Conservation (phyloP, 108 stramenopile species). For the Skeletonema tropicum region DNA sequence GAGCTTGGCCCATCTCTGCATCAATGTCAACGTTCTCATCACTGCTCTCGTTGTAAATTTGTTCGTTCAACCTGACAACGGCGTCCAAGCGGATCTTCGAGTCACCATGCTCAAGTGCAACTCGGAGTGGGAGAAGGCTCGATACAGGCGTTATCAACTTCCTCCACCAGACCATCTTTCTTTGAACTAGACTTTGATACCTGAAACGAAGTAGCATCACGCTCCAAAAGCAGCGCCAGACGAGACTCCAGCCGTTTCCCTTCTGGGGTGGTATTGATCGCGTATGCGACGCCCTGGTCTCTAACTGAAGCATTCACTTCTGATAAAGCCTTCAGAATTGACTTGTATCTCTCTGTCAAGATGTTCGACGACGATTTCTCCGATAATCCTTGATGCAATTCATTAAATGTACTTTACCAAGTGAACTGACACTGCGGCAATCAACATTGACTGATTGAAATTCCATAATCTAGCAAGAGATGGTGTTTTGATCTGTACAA, state of each 20-base stretch:
- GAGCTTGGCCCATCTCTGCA: constrained; percentile 46
- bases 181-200: neutral
- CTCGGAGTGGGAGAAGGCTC: constrained; percentile 62
- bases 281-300: constrained; percentile 48
- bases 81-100: constrained; percentile 64
- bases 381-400: neutral
- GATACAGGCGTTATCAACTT: constrained; percentile 13
- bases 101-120: constrained; percentile 79
- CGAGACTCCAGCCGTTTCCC: constrained; percentile 13
- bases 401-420: constrained; percentile 37
- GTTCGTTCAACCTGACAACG: constrained; percentile 46
- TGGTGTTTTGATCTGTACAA: constrained; percentile 38
- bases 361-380: constrained; percentile 12
- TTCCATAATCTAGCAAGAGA: constrained; percentile 35
- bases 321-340: constrained; percentile 37
- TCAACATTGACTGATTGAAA: constrained; percentile 22
- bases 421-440: constrained; percentile 39
- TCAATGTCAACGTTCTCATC: constrained; percentile 17
- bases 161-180: constrained; percentile 14
- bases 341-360: constrained; percentile 22
- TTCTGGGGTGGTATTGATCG: constrained; percentile 18
- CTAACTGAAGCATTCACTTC: constrained; percentile 18
- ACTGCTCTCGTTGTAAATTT: constrained; percentile 12
- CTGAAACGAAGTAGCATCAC: constrained; percentile 11
- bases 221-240: constrained; percentile 40